Evolutionary conservation across 345 rosid genomes (phyloP).

Genomic region (Hibiscus mutabilis): DNA sequence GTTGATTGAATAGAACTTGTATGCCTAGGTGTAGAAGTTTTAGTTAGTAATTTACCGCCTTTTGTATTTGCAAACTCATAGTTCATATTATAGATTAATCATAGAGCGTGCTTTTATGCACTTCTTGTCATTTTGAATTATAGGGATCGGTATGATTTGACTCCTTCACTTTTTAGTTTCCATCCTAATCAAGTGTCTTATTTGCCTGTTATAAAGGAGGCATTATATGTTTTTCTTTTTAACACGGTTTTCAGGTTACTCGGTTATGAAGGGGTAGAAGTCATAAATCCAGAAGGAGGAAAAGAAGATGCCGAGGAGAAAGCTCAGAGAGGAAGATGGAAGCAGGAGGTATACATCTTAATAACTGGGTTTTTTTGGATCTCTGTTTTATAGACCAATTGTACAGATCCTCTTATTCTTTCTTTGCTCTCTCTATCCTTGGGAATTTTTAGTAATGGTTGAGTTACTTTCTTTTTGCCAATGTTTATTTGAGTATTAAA

Average conservation of each 20-base stretch:
- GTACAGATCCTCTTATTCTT: not conserved
- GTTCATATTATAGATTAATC: not conserved
- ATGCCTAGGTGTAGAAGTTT: not conserved
- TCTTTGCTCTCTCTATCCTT: not conserved
- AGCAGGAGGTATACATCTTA: slow-evolving; percentile 47
- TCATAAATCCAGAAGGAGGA: slow-evolving; percentile 90
- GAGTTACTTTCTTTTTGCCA: not conserved
- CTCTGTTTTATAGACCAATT: not conserved
- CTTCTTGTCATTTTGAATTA: not conserved
- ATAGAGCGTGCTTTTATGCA: not conserved
- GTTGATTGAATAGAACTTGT: not conserved
- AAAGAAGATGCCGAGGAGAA: slow-evolving; percentile 91
- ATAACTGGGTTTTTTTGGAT: not conserved
- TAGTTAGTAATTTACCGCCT: not conserved
- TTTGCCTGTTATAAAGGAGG: not conserved
- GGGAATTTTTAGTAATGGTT: not conserved
- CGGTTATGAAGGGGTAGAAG: slow-evolving; percentile 81
- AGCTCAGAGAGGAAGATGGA: slow-evolving; percentile 93
- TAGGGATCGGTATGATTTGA: not conserved
- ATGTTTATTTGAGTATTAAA: not conserved
- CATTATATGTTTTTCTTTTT: not conserved
- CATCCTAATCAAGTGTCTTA: not conserved
- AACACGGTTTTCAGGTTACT: slow-evolving; percentile 29
- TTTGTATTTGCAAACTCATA: not conserved
- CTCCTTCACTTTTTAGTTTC: not conserved